Evolutionary conservation across 164 flowering plant species (phyloP).

Genomic region (Annona squamosa): DNA sequence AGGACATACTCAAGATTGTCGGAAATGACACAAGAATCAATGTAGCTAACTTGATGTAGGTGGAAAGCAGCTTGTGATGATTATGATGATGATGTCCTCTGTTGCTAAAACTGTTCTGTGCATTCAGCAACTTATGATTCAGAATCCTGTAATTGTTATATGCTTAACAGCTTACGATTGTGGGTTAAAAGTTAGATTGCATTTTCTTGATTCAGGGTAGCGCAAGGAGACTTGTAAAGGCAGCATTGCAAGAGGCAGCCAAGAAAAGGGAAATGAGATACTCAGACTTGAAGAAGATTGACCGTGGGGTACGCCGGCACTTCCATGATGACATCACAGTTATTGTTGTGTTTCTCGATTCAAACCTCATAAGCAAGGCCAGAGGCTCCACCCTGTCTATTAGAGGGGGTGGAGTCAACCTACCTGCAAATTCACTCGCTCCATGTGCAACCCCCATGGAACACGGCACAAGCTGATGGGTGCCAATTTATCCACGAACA

Average conservation of each 20-base stretch:
- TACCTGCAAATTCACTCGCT: constrained; percentile 8
- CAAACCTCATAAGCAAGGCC: background rate
- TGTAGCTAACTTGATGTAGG: no score
- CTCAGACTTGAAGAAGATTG: constrained; percentile 25
- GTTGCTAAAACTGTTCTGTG: no score
- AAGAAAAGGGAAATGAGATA: constrained; percentile 2
- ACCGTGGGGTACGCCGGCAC: constrained; percentile 70
- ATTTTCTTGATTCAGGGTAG: background rate
- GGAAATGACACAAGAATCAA: no score
- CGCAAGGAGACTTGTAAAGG: constrained; percentile 1
- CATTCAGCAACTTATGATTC: no score
- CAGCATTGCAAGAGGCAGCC: constrained; percentile 2
- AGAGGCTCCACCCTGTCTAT: constrained; percentile 2
- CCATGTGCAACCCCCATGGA: constrained; percentile 7
- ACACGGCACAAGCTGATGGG: background rate
- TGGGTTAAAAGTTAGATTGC: background rate
- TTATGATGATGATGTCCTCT: no score
- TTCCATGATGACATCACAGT: constrained; percentile 73
- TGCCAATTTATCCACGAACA: constrained; percentile 2
- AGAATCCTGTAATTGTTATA: no score
- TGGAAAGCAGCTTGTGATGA: no score
- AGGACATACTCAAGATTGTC: no score
- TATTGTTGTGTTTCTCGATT: constrained; percentile 4
- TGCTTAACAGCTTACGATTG: no score
- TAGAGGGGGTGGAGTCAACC: constrained; percentile 6